Base-by-base conservation (phyloP, 495 filamentous ascomycete genomes). In the Trichoderma virens region DNA sequence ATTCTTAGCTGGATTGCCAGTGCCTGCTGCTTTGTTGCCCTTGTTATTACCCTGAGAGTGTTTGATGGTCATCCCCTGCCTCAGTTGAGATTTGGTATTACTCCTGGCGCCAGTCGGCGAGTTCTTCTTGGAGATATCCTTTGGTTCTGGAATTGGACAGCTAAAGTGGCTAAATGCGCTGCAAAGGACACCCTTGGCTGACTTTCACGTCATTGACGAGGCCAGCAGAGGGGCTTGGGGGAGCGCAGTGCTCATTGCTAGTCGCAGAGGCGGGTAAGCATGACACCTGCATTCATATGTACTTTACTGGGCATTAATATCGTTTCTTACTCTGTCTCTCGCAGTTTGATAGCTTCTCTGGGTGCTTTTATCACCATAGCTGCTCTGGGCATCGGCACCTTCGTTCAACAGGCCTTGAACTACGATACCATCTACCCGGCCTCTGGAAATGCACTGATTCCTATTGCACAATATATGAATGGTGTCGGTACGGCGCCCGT, bases 301-400 rank as follows among this genome's bases (percentile, higher is more conserved):
- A 4, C 3, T n/a, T 16, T n/a, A 3, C 9, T n/a, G 0, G n/a
- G 45, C n/a, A 25, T 51, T 51, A 51, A 5, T 16, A 5, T n/a
- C 20, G 18, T 5, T 51, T 51, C 45, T 51, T 2, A 51, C 45
- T 11, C 23, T 51, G 2, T 2, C n/a, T 2, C n/a, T 51, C n/a
- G n/a, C n/a, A 51, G 45, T 5, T n/a, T 51, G 2, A 3, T 51
- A 25, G 45, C 45, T 25, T 51, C 45, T 9, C n/a, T 51, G 18
- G 45, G 45, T 51, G 45, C 45, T 8, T 51, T 51, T 25, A 51
- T 51, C 16, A 20, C 23, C 45, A 51, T 51, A 25, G 45, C n/a
- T 25, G 45, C 45, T n/a, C 45, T 51, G 45, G 45, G 45, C 45
- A 51, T 51, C 45, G 45, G 45, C 45, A 51, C 45, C n/a, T 51